These are phyloP conservation scores for Daldinia sp. DNA, from an alignment of 2,329 filamentous ascomycete species.

Conservation along the genomic window DNA sequence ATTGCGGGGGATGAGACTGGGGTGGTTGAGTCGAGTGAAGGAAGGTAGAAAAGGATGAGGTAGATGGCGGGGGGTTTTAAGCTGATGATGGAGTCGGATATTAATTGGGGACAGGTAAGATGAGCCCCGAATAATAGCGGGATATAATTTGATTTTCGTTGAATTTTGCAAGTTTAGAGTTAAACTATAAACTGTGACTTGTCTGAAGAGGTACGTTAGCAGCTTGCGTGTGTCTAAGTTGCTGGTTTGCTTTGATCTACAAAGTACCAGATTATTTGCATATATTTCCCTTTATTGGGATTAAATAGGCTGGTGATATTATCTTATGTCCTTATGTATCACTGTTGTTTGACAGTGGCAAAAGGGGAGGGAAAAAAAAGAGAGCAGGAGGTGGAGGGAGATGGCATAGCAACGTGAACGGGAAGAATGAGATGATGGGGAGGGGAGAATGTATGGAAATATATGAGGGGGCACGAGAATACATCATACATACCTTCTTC, in stretches of 20 bases:
- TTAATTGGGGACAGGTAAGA: constrained; percentile 12
- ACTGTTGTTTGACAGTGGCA: constrained; percentile 4
- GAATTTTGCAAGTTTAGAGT: constrained; percentile 14
- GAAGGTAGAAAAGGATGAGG: background rate
- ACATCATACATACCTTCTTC: background rate
- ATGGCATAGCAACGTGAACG: background rate
- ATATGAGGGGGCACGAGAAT: background rate
- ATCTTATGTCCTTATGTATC: background rate
- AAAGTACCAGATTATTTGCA: constrained; percentile 4
- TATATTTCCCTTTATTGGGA: constrained; percentile 4
- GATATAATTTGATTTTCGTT: background rate
- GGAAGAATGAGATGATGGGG: constrained; percentile 2
- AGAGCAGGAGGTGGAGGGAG: background rate
- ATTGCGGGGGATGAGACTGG: constrained; percentile 30
- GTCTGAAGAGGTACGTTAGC: constrained; percentile 10
- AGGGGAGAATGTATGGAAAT: background rate
- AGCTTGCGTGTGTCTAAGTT: constrained; percentile 12
- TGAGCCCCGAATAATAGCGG: background rate
- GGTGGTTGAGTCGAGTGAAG: background rate
- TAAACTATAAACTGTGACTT: constrained; percentile 5
- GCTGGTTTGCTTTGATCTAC: too few species aligned
- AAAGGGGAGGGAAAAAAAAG: constrained; percentile 2
- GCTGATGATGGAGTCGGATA: constrained; percentile 21
- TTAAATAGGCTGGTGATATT: constrained; percentile 2
- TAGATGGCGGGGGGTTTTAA: constrained; percentile 17